phyloP scores from a whole-genome alignment of 2,329 filamentous ascomycete genomes.

The Delphinella strobiligena region DNA sequence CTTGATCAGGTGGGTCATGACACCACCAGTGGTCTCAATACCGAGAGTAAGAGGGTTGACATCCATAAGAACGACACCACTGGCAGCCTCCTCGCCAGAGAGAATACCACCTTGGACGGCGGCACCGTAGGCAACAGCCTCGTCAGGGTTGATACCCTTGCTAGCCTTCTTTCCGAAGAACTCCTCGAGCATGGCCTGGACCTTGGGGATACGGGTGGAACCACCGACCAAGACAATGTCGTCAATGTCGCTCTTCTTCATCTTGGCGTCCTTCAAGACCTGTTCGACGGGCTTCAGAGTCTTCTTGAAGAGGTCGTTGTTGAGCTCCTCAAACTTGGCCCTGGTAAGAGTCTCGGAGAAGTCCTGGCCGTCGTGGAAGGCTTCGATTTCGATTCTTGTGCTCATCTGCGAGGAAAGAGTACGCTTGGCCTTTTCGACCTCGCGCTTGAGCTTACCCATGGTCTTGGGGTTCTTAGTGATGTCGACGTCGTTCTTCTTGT shows the following conservation, averaged over 20 bases:
- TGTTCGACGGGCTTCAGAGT: conserved; percentile 97
- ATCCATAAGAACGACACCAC: conserved; percentile 86
- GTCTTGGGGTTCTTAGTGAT: conserved; percentile 91
- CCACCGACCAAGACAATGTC: conserved; percentile 98
- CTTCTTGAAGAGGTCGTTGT: conserved; percentile 99
- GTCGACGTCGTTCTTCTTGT: conserved; percentile 93
- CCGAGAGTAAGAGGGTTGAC: conserved; percentile 93
- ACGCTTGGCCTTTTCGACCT: conserved; percentile 99
- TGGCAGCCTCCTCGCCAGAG: conserved; percentile 78
- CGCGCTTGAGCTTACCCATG: conserved; percentile 99
- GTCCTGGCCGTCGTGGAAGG: conserved; percentile 92
- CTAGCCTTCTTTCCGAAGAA: conserved; percentile 96
- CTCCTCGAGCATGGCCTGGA: conserved; percentile 86
- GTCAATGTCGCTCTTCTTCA: conserved; percentile 88
- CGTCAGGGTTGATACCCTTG: conserved; percentile 99
- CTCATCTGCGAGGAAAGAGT: conserved; percentile 49
- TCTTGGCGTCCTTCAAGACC: conserved; percentile 95
- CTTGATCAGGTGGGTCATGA: conserved; percentile 94
- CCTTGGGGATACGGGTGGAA: conserved; percentile 98
- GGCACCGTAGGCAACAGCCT: conserved; percentile 95
- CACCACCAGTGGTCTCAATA: conserved; percentile 94
- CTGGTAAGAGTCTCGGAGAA: conserved; percentile 97
- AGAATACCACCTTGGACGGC: conserved; percentile 95
- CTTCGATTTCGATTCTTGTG: conserved; percentile 66
- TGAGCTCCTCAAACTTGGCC: conserved; percentile 98